Conservation (phyloP, 2,329 filamentous ascomycete species). For the Sporothrix humicola region DNA sequence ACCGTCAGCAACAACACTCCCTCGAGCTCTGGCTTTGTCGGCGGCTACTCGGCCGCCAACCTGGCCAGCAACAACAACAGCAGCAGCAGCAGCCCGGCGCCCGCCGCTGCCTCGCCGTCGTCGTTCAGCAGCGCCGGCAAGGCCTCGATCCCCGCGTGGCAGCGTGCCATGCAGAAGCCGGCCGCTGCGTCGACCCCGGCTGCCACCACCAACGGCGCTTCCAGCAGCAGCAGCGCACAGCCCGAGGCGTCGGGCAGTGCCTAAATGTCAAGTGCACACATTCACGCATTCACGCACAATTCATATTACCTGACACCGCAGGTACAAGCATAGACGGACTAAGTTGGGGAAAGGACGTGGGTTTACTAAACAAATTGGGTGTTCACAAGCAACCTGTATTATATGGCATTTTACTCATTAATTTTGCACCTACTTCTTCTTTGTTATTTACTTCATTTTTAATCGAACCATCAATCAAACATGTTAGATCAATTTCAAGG, state of each 20-base stretch:
- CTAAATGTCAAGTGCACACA: conserved; percentile 16
- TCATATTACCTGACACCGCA: background rate
- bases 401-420: conserved; percentile 17
- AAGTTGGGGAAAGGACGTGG: background rate
- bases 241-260: conserved; percentile 30
- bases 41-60: conserved; percentile 31
- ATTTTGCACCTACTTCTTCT: conserved; percentile 1
- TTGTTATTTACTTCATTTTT: background rate
- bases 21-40: conserved; percentile 20
- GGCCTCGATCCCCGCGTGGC: conserved; percentile 80
- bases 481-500: too few relatives aligned
- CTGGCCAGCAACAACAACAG: conserved; percentile 20
- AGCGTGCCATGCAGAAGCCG: conserved; percentile 72
- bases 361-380: conserved; percentile 6
- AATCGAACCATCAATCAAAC: too few relatives aligned
- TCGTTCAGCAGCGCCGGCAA: conserved; percentile 59
- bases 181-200: conserved; percentile 54
- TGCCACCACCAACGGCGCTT: background rate
- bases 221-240: conserved; percentile 29
- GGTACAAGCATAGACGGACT: background rate
- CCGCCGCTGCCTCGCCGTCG: conserved; percentile 47
- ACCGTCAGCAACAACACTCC: background rate
- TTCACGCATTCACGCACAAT: too few relatives aligned
- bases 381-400: conserved; percentile 27
- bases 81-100: conserved; percentile 1